Conservation (phyloP, 2,329 filamentous ascomycete species). For the Alternaria arbusti region DNA sequence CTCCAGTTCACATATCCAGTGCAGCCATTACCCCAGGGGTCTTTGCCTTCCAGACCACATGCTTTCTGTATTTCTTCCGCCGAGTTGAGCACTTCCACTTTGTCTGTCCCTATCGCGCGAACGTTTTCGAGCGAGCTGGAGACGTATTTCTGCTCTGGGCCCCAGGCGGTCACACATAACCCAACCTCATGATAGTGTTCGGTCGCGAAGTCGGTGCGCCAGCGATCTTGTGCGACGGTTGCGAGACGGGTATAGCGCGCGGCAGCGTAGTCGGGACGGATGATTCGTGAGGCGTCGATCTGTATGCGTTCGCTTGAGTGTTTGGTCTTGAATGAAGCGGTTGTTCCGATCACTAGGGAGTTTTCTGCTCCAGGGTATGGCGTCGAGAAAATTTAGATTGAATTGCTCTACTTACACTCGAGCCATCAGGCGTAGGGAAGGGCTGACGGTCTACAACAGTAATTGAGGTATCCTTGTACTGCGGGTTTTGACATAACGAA, state of each 20-base stretch:
- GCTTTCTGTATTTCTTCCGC: conserved; percentile 48
- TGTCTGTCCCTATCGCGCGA: conserved; percentile 44
- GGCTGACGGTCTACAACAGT: conserved; percentile 64
- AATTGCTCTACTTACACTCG: conserved; percentile 51
- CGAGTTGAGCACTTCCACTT: conserved; percentile 48
- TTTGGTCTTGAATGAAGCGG: not conserved
- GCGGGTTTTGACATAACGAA: conserved; percentile 68
- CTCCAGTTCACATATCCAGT: conserved; percentile 76
- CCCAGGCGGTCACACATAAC: conserved; percentile 67
- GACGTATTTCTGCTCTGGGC: conserved; percentile 52
- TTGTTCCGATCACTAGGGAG: not conserved
- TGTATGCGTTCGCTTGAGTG: conserved; percentile 17
- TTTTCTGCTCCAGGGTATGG: not conserved
- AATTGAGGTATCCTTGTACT: conserved; percentile 58
- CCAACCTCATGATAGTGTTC: conserved; percentile 75
- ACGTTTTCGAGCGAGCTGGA: conserved; percentile 46
- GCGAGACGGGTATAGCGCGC: conserved; percentile 77
- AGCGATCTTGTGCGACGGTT: conserved; percentile 70
- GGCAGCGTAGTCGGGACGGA: conserved; percentile 81
- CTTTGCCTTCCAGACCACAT: conserved; percentile 52
- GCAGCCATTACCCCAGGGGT: conserved; percentile 55
- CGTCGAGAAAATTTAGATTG: not conserved
- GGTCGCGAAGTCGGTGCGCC: conserved; percentile 69
- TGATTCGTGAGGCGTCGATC: conserved; percentile 67
- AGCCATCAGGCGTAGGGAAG: conserved; percentile 65